Evolutionary conservation across 2,329 filamentous ascomycete genomes (phyloP), one percentile per base, ranked within the genome.

Genomic region (Periconia digitata): DNA sequence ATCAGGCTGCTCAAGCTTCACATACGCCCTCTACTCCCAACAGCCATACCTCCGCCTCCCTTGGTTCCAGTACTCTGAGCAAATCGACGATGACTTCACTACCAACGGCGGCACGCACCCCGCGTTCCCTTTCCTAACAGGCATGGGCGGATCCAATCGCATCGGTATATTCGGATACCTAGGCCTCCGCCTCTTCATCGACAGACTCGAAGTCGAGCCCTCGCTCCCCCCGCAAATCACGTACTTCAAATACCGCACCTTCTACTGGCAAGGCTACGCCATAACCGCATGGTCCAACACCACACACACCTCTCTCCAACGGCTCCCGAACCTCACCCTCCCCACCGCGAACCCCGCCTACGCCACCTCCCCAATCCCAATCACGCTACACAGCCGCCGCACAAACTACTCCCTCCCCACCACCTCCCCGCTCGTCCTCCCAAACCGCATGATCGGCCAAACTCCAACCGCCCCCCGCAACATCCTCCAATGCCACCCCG

Each of bases 1-100:
- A 2, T 85, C 84, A 2, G 86, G 86, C 2, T 89, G 86, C 64
- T 82, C 85, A 1, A 79, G 82, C 3, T 87, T 83, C 62, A 88
- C 85, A 0, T 89, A 89, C 61, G 78, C 82, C 6, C 74, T 87
- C 16, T 83, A 84, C 53, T 81, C 82, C 0, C 82, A 79, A 23
- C 74, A 82, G 22, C 85, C 85, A 0, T 89, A 89, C 57, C 72
- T 80, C 0, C 77, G 86, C 15, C 82, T 79, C 0, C 86, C 86
- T 0, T 89, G 84, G 77, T 87, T 82, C 67, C 85, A 87, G 55
- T 85, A 86, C 66, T 87, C 84, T 0, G 86, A 89, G 58, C 85
- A 89, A 63, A 72, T 85, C 40, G 66, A 82, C 17, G 86, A 89
- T 58, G 76, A 85, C 53, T 78, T 76, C 48, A 72, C 72, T 15